phyloP scores from a whole-genome alignment of 768 basidiomycete genomes.

The Sistotremastrum niveocremeum region DNA sequence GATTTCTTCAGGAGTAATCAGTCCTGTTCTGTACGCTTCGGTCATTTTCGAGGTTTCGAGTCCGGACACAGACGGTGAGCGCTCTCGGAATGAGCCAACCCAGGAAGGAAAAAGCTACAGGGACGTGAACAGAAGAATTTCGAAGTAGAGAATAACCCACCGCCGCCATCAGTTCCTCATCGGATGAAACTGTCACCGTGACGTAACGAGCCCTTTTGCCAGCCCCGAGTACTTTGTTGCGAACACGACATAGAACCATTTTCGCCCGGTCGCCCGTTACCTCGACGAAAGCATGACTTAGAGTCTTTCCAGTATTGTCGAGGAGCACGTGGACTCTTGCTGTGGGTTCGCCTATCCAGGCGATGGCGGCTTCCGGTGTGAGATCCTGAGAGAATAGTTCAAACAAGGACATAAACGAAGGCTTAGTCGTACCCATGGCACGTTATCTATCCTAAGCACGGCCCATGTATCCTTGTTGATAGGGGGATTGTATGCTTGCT shows the following conservation, averaged over 20 bases:
- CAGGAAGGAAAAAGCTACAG: slow-evolving; percentile 65
- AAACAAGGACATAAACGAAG: neutral
- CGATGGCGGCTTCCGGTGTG: slow-evolving; percentile 55
- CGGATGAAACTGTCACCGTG: slow-evolving; percentile 66
- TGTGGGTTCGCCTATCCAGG: slow-evolving; percentile 62
- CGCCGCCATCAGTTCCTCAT: slow-evolving; percentile 72
- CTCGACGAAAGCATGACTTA: slow-evolving; percentile 76
- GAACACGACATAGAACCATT: slow-evolving; percentile 45
- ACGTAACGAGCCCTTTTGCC: slow-evolving; percentile 74
- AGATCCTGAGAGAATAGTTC: slow-evolving; percentile 44
- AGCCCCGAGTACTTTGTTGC: slow-evolving; percentile 47
- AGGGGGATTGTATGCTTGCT: slow-evolving; percentile 6
- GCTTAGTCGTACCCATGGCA: slow-evolving; percentile 58
- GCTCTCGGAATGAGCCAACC: slow-evolving; percentile 61
- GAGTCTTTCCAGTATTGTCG: slow-evolving; percentile 70
- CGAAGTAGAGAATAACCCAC: slow-evolving; percentile 26
- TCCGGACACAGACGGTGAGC: slow-evolving; percentile 52
- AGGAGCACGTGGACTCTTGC: slow-evolving; percentile 65
- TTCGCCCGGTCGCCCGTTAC: slow-evolving; percentile 48
- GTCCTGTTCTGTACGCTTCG: slow-evolving; percentile 44
- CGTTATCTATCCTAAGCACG: slow-evolving; percentile 76
- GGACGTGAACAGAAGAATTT: neutral
- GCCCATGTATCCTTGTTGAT: slow-evolving; percentile 27
- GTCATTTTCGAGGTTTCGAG: slow-evolving; percentile 45
- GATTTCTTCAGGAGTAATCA: slow-evolving; percentile 57